Evolutionary conservation across 805 yeast species (phyloP), one percentile per base, ranked within the genome.

Genomic region (Jamesozyma jinghongensis): DNA sequence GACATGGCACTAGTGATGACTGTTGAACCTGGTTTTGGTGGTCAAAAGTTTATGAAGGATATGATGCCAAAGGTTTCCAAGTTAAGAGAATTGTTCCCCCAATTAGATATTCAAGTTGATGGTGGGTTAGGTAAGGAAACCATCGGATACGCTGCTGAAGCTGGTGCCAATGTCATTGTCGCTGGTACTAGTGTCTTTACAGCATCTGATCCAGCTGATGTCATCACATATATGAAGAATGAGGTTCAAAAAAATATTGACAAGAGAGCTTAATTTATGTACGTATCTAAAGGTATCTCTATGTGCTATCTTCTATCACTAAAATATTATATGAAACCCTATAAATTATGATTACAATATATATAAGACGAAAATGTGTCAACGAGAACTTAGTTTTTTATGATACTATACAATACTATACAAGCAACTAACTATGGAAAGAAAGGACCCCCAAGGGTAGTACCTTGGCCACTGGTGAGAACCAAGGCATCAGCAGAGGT

Each of bases 1-100:
- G 97, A 92, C 62, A 85, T 90, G 96, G 88, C 85, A n/a, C 71
- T 92, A 43, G 81, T 92, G 33, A 92, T 90, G 97, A 92, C 98
- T 2, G 97, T 92, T 28, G 98, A 92, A 67, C 98, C 98, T 12
- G 98, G 98, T 0, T 90, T 92, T 61, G 98, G 98, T 18, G 98
- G 98, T 35, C 98, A 92, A 67, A 83, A 82, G 62, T 92, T 92
- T 70, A 87, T 85, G 96, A 68, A 77, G 16, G 85, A 78, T 44
- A 88, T 90, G 96, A 88, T 92, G 97, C 86, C 94, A 47, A 90
- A 90, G 66, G 97, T 90, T 37, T 81, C 77, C 51, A 70, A 68
- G 25, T 70, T 92, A 52, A 78, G 98, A 63, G 63, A 60, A 30
- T 73, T 70, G 54, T 86, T 71, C 62, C 96, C 97, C 11, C 60